Conservation (phyloP, 2,329 filamentous ascomycete species). For the Aspergillus brunneoviolaceus region DNA sequence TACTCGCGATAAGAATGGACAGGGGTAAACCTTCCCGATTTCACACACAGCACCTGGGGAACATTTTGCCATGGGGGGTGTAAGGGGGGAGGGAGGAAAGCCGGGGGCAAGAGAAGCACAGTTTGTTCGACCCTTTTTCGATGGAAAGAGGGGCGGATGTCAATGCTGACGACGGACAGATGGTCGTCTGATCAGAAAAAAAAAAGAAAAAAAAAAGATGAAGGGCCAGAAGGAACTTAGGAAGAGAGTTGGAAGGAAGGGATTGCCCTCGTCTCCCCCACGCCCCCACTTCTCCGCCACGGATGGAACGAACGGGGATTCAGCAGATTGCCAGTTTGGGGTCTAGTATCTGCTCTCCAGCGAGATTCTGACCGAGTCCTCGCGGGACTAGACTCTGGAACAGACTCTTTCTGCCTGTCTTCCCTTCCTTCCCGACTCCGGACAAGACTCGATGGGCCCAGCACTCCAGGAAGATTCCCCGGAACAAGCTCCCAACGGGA, state of each 20-base stretch:
- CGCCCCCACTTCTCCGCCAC: slow-evolving; percentile 30
- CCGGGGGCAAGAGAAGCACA: neutral
- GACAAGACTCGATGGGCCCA: slow-evolving; percentile 3
- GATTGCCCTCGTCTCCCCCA: slow-evolving; percentile 20
- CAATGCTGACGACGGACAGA: slow-evolving; percentile 17
- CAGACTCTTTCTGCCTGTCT: neutral
- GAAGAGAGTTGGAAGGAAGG: slow-evolving; percentile 8
- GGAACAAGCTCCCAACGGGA: slow-evolving; percentile 5
- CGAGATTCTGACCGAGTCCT: neutral
- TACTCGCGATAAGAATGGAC: slow-evolving; percentile 5
- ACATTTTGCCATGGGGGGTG: neutral
- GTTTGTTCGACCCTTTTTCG: slow-evolving; percentile 9
- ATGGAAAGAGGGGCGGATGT: slow-evolving; percentile 17
- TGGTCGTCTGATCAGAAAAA: slow-evolving; percentile 29
- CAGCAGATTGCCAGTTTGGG: slow-evolving; percentile 4
- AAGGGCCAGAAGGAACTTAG: slow-evolving; percentile 12
- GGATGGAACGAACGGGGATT: slow-evolving; percentile 16
- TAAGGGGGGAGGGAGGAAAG: slow-evolving; percentile 1
- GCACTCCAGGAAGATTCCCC: slow-evolving; percentile 1
- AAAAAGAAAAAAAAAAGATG: slow-evolving; percentile 24
- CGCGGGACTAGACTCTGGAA: neutral
- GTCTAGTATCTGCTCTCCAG: slow-evolving; percentile 3
- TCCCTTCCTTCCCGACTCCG: neutral
- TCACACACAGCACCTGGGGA: neutral
- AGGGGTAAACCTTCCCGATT: slow-evolving; percentile 12